phyloP scores from a whole-genome alignment of 2,329 filamentous ascomycete species.

The Alternaria triticina region DNA sequence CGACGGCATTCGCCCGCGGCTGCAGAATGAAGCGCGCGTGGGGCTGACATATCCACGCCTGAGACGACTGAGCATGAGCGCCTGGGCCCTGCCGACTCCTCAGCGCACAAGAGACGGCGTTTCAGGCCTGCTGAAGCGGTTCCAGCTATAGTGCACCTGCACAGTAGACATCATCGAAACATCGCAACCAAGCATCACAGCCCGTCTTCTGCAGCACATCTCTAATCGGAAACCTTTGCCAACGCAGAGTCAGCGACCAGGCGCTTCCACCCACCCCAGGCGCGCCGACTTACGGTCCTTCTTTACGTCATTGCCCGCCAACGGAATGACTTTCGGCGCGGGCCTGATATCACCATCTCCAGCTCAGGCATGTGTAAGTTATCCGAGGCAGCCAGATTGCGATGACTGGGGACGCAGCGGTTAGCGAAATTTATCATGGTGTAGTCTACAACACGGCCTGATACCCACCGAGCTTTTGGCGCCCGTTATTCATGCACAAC shows the following conservation, averaged over 20 bases:
- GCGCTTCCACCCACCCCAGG: not conserved
- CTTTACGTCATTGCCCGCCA: conserved; percentile 6
- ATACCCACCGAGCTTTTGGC: not conserved
- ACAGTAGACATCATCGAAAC: conserved; percentile 4
- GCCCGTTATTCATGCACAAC: not conserved
- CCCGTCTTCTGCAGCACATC: not conserved
- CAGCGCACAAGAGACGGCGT: conserved; percentile 2
- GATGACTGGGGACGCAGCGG: not conserved
- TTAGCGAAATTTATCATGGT: not conserved
- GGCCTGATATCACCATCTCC: not conserved
- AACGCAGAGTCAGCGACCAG: not conserved
- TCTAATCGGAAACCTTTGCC: not conserved
- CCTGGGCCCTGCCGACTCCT: conserved; percentile 5
- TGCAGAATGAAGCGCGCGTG: conserved; percentile 9
- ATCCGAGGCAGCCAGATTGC: not conserved
- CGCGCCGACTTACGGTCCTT: conserved; percentile 5
- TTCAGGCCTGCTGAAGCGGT: conserved; percentile 6
- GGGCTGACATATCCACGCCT: conserved; percentile 9
- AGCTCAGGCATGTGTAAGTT: not conserved
- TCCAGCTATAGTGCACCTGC: conserved; percentile 12
- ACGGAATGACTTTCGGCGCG: conserved; percentile 5
- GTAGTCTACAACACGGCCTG: not conserved
- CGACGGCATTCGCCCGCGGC: conserved; percentile 8
- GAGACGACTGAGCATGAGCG: conserved; percentile 5
- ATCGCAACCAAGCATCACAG: not conserved